Base-by-base conservation (phyloP, 2,329 filamentous ascomycete species). In the Ceratocystis harringtonii region DNA sequence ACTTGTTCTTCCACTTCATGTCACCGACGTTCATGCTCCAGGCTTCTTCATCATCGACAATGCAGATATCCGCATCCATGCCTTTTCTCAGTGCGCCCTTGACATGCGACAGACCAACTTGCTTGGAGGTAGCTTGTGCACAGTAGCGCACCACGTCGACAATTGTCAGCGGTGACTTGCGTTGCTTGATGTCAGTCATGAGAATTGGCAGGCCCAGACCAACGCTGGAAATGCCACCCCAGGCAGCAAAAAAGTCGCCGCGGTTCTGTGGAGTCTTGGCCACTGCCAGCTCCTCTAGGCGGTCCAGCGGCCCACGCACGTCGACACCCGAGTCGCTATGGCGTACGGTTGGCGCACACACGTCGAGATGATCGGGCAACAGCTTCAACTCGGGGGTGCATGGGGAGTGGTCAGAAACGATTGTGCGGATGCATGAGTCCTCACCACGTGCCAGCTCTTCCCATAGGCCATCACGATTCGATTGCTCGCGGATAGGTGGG, bases 311-410 rank as follows among this genome's bases (percentile, higher is more conserved):
- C 3, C 73, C 66, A 0, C 76, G 76, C 70, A 83, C 73, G 68
- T 82, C 81, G 67, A 83, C 71, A 41, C 80, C 81, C 0, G 81
- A 83, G 71, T 84, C 81, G 43, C 76, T 75, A 72, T 81, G 80
- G 62, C 72, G 74, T 67, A 82, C 77, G 45, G 70, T 68, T 2
- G 76, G 69, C 50, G 70, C 30, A 28, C 28, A 22, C 4, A 60
- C 48, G 25, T 65, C 65, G 15, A 65, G 79, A 69, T 87, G 82
- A 0, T 80, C 75, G 0, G 92, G 92, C 0, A 96, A 82, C 19
- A 95, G 82, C 76, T 99, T 99, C 64, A 99, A 81, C 72, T 96
- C 86, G 0, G 94, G 92, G 2, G 94, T 97, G 79, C 94, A 97
- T 5, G 94, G 94, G 4, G 90, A 95, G 78, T 99, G 94, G 73